phyloP scores from a whole-genome alignment of 805 yeast genomes.

The Tetrapisispora taiwanensis region DNA sequence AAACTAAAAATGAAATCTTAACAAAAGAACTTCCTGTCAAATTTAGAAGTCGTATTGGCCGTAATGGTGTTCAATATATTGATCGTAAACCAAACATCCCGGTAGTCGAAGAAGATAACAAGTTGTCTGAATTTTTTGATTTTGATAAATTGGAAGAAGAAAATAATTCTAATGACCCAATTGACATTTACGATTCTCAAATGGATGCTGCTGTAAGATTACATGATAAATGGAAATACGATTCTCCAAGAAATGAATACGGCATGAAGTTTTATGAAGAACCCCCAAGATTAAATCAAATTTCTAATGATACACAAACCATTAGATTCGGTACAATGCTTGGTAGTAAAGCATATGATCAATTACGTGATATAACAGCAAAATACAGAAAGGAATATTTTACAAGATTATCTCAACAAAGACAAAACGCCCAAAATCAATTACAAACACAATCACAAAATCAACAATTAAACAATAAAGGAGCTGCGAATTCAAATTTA shows the following conservation, averaged over 20 bases:
- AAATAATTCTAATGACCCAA: conserved; percentile 13
- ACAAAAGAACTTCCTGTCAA: conserved; percentile 40
- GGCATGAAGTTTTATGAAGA: conserved; percentile 54
- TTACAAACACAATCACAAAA: conserved; percentile 7
- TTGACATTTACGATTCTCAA: conserved; percentile 39
- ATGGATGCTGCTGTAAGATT: conserved; percentile 39
- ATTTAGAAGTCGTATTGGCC: conserved; percentile 65
- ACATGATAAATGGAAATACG: conserved; percentile 59
- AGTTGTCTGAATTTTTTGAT: conserved; percentile 34
- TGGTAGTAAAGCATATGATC: conserved; percentile 75
- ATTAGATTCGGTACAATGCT: conserved; percentile 89
- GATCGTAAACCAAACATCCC: conserved; percentile 56
- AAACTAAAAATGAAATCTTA: conserved; percentile 23
- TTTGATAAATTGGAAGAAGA: conserved; percentile 27
- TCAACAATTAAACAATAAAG: conserved; percentile 7
- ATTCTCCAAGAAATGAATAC: conserved; percentile 40
- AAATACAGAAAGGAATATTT: conserved; percentile 54
- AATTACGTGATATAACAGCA: conserved; percentile 57
- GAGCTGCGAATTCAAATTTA: neutral
- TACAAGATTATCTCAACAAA: conserved; percentile 28
- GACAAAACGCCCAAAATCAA: conserved; percentile 18
- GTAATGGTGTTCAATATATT: conserved; percentile 58
- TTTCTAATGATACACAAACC: conserved; percentile 77
- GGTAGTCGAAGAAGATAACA: conserved; percentile 8
- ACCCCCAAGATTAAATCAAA: conserved; percentile 75